These are phyloP conservation scores for Scleroderma bovista DNA, from an alignment of 768 basidiomycete genomes.

Conservation along the genomic window DNA sequence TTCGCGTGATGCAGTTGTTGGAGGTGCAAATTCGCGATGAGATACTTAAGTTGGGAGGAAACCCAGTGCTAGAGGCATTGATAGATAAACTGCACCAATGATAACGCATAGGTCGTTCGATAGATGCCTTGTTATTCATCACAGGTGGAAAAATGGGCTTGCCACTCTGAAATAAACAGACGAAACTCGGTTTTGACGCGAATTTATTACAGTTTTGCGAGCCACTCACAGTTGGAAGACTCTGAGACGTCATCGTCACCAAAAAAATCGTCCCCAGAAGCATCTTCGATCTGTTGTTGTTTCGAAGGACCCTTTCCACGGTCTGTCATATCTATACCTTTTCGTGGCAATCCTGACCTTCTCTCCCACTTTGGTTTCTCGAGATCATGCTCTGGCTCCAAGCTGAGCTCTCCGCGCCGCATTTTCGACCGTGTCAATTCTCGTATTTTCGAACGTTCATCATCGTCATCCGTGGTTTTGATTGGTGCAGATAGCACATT, in stretches of 20 bases:
- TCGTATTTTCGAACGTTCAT: slow-evolving; percentile 54
- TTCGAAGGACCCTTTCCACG: background rate
- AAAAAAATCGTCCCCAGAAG: slow-evolving; percentile 22
- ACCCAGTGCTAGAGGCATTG: slow-evolving; percentile 48
- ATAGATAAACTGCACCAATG: slow-evolving; percentile 39
- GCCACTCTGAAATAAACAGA: too few relatives aligned
- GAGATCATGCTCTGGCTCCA: slow-evolving; percentile 52
- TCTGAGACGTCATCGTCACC: slow-evolving; percentile 18
- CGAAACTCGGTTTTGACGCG: too few relatives aligned
- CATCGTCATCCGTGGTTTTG: slow-evolving; percentile 29
- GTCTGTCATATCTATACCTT: background rate
- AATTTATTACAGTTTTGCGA: too few relatives aligned
- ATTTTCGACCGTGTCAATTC: slow-evolving; percentile 55
- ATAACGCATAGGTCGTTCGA: background rate
- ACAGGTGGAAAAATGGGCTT: too few relatives aligned
- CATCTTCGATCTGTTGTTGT: slow-evolving; percentile 9
- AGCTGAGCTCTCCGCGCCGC: slow-evolving; percentile 49
- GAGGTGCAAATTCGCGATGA: slow-evolving; percentile 44
- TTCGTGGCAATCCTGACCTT: background rate
- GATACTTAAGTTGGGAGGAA: slow-evolving; percentile 69
- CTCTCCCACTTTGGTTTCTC: slow-evolving; percentile 8
- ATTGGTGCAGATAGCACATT: slow-evolving; percentile 5
- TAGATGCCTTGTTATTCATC: background rate
- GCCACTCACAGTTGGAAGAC: slow-evolving; percentile 5
- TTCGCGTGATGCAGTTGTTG: slow-evolving; percentile 38